Conservation (phyloP, 495 filamentous ascomycete genomes). For the Talaromyces ruber region DNA sequence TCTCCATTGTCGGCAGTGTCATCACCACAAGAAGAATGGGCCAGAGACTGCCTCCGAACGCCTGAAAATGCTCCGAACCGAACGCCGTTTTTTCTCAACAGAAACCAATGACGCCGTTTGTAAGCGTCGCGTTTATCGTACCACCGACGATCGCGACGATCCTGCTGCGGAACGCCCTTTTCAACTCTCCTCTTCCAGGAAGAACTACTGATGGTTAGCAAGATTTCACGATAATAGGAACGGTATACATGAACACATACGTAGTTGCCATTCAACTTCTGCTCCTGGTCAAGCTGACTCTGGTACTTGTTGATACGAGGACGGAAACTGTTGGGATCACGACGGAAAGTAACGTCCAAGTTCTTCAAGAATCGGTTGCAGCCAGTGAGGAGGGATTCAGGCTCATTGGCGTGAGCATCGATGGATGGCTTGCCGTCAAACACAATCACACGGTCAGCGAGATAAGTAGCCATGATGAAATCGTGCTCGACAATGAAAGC, state of each 20-base stretch:
- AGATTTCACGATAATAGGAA: not conserved
- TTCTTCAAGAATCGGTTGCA: constrained; percentile 96
- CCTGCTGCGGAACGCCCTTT: constrained; percentile 46
- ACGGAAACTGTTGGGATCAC: constrained; percentile 90
- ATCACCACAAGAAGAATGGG: constrained; percentile 22
- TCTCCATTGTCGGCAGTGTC: constrained; percentile 42
- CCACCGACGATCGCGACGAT: constrained; percentile 32
- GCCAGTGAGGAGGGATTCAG: constrained; percentile 86
- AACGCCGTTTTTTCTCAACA: constrained; percentile 25
- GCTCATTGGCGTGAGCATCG: constrained; percentile 76
- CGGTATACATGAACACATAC: constrained; percentile 42
- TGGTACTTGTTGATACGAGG: constrained; percentile 97
- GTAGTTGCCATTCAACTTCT: constrained; percentile 89
- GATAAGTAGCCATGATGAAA: constrained; percentile 99
- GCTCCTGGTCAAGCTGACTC: constrained; percentile 93
- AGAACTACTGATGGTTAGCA: constrained; percentile 46
- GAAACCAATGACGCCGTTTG: constrained; percentile 27
- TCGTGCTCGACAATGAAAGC: constrained; percentile 99
- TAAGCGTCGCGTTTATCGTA: constrained; percentile 35
- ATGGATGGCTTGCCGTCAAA: constrained; percentile 91
- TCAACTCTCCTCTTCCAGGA: constrained; percentile 87
- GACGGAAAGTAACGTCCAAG: constrained; percentile 94
- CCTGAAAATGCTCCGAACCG: constrained; percentile 33
- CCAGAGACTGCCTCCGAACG: constrained; percentile 21
- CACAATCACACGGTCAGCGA: constrained; percentile 96